These are phyloP conservation scores for Raphanus sativus DNA, from an alignment of 345 rosid genomes.

Conservation along the genomic window DNA sequence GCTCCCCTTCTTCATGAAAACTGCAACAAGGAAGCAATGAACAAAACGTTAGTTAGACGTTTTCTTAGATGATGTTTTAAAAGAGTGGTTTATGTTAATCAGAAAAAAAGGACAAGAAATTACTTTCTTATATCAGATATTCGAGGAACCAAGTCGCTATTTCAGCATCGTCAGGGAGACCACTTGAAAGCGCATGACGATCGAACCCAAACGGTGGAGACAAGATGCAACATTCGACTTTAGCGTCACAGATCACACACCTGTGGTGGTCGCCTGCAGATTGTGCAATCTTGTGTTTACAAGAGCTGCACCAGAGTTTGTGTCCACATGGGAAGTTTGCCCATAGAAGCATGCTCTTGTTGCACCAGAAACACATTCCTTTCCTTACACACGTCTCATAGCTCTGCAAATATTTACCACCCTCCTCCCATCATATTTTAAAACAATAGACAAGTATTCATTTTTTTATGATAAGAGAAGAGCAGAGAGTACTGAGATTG, in stretches of 20 bases:
- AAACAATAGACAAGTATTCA: neutral
- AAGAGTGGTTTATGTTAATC: neutral
- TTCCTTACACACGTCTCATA: slow-evolving; percentile 41
- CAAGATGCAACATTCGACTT: slow-evolving; percentile 49
- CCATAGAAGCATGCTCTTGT: slow-evolving; percentile 45
- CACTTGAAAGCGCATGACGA: slow-evolving; percentile 14
- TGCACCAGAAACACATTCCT: slow-evolving; percentile 70
- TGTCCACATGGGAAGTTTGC: slow-evolving; percentile 74
- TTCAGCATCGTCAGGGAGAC: slow-evolving; percentile 7
- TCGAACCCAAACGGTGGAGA: slow-evolving; percentile 29
- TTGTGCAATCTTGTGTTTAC: slow-evolving; percentile 43
- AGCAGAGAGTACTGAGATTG: slow-evolving; percentile 8
- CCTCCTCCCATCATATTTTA: no score
- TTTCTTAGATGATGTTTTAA: neutral
- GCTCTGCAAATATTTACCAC: slow-evolving; percentile 40
- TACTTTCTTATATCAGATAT: slow-evolving; percentile 26
- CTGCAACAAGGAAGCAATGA: neutral
- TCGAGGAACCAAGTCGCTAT: slow-evolving; percentile 19
- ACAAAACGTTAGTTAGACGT: slow-evolving; percentile 1
- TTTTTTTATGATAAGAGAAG: neutral
- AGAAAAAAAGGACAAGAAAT: neutral
- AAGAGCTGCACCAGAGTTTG: slow-evolving; percentile 69
- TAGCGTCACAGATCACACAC: slow-evolving; percentile 70
- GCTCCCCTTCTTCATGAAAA: slow-evolving; percentile 12
- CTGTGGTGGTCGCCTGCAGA: slow-evolving; percentile 49